Evolutionary conservation across 2,329 filamentous ascomycete species (phyloP).

Genomic region (Fusarium sublunatum): DNA sequence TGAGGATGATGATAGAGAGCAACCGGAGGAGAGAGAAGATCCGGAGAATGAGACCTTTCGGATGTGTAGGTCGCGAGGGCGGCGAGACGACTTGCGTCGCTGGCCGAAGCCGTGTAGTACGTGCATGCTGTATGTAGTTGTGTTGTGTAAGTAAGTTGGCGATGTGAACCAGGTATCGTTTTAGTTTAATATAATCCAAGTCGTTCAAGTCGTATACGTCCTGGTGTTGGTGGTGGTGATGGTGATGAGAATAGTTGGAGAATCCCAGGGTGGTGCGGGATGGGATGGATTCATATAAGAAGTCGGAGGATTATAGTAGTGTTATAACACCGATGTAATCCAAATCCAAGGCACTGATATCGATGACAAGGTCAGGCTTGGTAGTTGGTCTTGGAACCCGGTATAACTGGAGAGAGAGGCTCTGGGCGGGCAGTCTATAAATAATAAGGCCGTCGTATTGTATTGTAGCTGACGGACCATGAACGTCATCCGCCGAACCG

Average conservation of each 20-base stretch:
- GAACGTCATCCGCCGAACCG: constrained; percentile 40
- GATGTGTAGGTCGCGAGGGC: constrained; percentile 54
- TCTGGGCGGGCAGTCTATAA: constrained; percentile 32
- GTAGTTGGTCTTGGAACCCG: constrained; percentile 9
- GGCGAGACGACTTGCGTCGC: constrained; percentile 50
- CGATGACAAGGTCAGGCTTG: constrained; percentile 27
- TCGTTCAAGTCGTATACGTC: constrained; percentile 17
- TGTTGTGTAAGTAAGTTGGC: constrained; percentile 4
- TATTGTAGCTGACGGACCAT: constrained; percentile 16
- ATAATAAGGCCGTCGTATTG: constrained; percentile 38
- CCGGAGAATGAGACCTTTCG: constrained; percentile 57
- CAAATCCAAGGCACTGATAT: constrained; percentile 14
- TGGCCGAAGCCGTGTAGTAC: constrained; percentile 53
- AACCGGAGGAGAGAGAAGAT: constrained; percentile 53
- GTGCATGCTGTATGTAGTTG: constrained; percentile 48
- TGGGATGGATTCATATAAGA: constrained; percentile 19
- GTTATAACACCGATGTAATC: constrained; percentile 32
- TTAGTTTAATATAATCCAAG: constrained; percentile 1
- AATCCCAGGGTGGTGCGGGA: not conserved
- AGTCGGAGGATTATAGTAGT: constrained; percentile 15
- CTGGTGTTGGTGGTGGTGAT: not conserved
- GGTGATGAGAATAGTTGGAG: constrained; percentile 2
- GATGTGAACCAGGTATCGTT: not conserved
- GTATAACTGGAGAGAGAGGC: constrained; percentile 32
- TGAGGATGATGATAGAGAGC: constrained; percentile 51